Evolutionary conservation across 2,329 filamentous ascomycete species (phyloP), one percentile per base, ranked within the genome.

Genomic region (Colletotrichum sp.): DNA sequence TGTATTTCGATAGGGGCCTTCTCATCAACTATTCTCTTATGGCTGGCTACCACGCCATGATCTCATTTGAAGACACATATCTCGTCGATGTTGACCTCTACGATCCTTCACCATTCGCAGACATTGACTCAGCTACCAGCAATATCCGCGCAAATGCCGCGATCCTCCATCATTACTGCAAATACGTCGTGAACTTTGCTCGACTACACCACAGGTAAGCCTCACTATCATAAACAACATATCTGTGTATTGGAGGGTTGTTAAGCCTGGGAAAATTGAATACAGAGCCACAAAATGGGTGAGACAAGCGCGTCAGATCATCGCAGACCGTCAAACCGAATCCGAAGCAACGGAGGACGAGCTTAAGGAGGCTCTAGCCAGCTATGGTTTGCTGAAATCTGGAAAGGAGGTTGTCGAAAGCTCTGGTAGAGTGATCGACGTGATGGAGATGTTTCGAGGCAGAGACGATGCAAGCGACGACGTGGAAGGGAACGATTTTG

Each of bases 261-360:
- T n/a, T 34, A 34, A 62, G 18, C 12, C 15, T 21, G 6, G 34
- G 13, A 21, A 52, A 13, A 2, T 24, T 10, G n/a, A 21, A 24
- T 21, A 15, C n/a, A 76, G 73, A 21, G 64, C 70, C 2, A 73
- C 28, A 2, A 76, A 39, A 10, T 76, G 69, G 69, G 73, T 76
- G 6, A 49, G 49, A 44, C 44, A 76, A 18, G 63, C 73, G 8
- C 64, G 73, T 3, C 24, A 57, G 12, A 26, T 34, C 1, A 21
- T 69, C 2, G 30, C 39, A 7, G 49, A 65, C 34, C 44, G 39
- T 10, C 69, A 63, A n/a, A 18, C 16, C 2, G 49, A 39, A 34
- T 26, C 6, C 4, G 59, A 24, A 10, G 32, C 34, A 6, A 26
- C 64, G 0, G 44, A 57, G 7, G 64, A 57, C 9, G 70, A 69